Conservation (phyloP, 345 rosid genomes). For the Kernera saxatilis region DNA sequence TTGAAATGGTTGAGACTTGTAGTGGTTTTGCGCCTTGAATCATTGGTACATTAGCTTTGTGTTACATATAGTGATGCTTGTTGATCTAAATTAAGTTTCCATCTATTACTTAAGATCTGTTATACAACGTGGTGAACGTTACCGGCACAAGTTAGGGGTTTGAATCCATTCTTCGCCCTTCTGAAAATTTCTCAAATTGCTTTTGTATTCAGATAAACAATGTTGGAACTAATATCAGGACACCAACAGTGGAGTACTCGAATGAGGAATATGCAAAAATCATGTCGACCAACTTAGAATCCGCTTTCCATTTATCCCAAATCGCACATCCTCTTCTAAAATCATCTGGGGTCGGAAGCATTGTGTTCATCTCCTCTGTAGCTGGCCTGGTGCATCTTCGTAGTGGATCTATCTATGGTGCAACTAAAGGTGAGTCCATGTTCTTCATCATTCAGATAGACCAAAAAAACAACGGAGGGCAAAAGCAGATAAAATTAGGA, state of each 20-base stretch:
- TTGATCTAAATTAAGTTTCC: background rate
- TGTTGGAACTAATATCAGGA: constrained; percentile 80
- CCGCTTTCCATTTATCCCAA: constrained; percentile 74
- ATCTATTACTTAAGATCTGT: background rate
- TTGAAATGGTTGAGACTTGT: constrained; percentile 8
- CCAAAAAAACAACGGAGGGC: background rate
- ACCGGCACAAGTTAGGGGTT: background rate
- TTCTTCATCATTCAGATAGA: background rate
- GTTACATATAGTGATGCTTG: background rate
- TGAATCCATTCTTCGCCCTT: background rate
- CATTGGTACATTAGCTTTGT: background rate
- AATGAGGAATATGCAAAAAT: constrained; percentile 55
- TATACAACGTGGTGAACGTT: background rate
- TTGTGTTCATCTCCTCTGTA: constrained; percentile 87
- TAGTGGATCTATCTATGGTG: constrained; percentile 66
- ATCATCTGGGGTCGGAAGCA: constrained; percentile 71
- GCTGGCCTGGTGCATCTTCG: constrained; percentile 42
- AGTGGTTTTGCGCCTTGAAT: background rate
- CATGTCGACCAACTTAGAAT: constrained; percentile 68
- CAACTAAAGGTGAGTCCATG: constrained; percentile 56
- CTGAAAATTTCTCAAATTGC: background rate
- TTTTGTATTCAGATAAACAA: constrained; percentile 60
- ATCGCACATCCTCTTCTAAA: constrained; percentile 80
- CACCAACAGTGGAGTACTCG: constrained; percentile 65
- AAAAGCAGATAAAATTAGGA: background rate